phyloP scores from a whole-genome alignment of 148 eudicot genomes.

The Camellia granthamiana region DNA sequence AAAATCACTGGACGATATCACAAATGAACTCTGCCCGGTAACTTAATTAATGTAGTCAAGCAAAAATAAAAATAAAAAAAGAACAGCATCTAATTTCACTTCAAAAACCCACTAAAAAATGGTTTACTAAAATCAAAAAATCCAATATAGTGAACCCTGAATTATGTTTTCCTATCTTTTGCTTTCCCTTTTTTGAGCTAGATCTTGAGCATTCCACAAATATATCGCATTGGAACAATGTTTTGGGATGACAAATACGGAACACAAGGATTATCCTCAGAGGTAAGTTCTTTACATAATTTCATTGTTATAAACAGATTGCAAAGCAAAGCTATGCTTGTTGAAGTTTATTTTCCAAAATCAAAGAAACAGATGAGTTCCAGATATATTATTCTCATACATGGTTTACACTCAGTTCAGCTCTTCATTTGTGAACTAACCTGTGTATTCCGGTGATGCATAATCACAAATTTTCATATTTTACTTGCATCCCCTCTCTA shows the following conservation, averaged over 20 bases:
- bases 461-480: not conserved
- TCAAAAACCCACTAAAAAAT: constrained; percentile 8
- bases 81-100: constrained; percentile 19
- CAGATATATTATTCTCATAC: not conserved
- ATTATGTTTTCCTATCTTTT: not conserved
- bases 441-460: not conserved
- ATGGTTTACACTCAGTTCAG: not conserved
- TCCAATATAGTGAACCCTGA: not conserved
- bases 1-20: constrained; percentile 75
- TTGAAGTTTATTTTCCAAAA: not conserved
- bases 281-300: constrained; percentile 40
- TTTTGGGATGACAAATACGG: constrained; percentile 98
- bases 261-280: constrained; percentile 91
- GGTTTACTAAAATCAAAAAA: not conserved
- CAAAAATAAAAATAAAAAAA: not conserved
- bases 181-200: constrained; percentile 23
- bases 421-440: not conserved
- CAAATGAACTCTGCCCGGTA: constrained; percentile 92
- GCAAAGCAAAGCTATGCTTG: no score
- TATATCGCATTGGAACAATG: constrained; percentile 98
- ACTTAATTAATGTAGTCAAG: constrained; percentile 3
- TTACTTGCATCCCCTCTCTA: not conserved
- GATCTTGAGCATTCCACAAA: constrained; percentile 89
- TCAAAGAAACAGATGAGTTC: not conserved
- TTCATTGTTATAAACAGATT: not conserved